Evolutionary conservation across 2,329 filamentous ascomycete genomes (phyloP), one percentile per base, ranked within the genome.

Genomic region (Sphaerostilbella broomeana): DNA sequence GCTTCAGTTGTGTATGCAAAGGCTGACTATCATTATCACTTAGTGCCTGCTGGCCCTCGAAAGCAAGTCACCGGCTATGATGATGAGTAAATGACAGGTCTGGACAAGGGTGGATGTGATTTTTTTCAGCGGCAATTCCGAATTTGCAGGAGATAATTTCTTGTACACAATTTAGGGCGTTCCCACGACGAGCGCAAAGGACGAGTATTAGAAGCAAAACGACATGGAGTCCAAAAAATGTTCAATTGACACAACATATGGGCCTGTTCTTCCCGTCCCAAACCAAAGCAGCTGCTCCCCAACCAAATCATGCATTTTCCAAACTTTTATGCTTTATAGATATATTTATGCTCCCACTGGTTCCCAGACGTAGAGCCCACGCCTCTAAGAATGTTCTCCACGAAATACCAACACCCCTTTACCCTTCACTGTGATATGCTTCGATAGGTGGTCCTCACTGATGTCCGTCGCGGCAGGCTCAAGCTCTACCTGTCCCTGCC

Each of bases 31-130:
- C 12, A 2, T 17, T 12, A 13, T 25, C 13, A 17, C 25, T 17
- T 48, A 81, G 77, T 81, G 38, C 77, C 77, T 11, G 51, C 65
- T 10, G 73, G 72, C 8, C 75, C 76, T 35, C 69, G 77, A 55
- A 79, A 80, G 65, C 65, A 68, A 47, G 51, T 81, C 47, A 70
- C 63, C 30, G 77, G 75, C 43, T 81, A 77, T 58, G 77, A 78
- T 53, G 77, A 81, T 54, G 69, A 69, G 46, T 61, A 55, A 55
- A 46, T 21, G 19, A 41, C 24, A 2, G 22, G 11, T 17, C 20
- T 19, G 34, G 16, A 38, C 25, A 45, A 24, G 25, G 40, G 26
- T 35, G 34, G 40, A 41, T 44, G 31, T 26, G 12, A 13, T 10
- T 19, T 7, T 24, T 5, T 12, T 9, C 13, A 33, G 12, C 7